These are phyloP conservation scores for Cystofilobasidium macerans DNA, from an alignment of 768 basidiomycete genomes.

Conservation along the genomic window DNA sequence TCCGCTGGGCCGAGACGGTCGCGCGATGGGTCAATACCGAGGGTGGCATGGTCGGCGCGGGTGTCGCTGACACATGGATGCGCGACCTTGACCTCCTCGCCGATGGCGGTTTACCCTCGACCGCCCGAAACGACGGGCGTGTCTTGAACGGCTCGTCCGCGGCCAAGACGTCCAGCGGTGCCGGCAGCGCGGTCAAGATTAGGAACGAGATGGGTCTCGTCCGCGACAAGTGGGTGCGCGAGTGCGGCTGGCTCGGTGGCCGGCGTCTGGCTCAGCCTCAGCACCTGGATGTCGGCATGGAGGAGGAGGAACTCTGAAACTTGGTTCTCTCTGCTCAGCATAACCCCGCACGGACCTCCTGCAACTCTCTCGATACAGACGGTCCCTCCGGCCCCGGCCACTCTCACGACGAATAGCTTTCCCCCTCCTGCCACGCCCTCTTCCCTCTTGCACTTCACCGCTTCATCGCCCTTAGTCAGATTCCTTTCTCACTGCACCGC, in stretches of 20 bases:
- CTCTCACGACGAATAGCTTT: too few species aligned
- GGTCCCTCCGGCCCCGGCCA: too few species aligned
- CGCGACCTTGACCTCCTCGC: conserved; percentile 19
- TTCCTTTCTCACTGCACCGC: too few species aligned
- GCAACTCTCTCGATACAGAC: not conserved
- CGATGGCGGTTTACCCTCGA: not conserved
- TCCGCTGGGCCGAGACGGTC: conserved; percentile 9
- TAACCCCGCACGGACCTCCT: not conserved
- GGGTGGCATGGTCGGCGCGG: conserved; percentile 22
- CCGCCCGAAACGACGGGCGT: not conserved
- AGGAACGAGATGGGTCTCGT: conserved; percentile 13
- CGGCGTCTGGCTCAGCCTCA: not conserved
- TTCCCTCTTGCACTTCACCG: too few species aligned
- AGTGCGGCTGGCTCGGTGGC: conserved; percentile 17
- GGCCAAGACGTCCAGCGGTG: too few species aligned
- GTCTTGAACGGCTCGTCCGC: too few species aligned
- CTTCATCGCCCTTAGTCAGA: too few species aligned
- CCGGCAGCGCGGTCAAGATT: not conserved
- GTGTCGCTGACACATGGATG: conserved; percentile 17
- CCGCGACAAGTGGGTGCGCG: conserved; percentile 11
- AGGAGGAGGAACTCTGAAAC: conserved; percentile 18
- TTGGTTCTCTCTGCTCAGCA: too few species aligned
- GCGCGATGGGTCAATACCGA: conserved; percentile 5
- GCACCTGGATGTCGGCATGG: conserved; percentile 12
- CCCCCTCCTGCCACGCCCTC: too few species aligned